Base-by-base conservation (phyloP, 305 asterid species). In the Solanum chacoense region DNA sequence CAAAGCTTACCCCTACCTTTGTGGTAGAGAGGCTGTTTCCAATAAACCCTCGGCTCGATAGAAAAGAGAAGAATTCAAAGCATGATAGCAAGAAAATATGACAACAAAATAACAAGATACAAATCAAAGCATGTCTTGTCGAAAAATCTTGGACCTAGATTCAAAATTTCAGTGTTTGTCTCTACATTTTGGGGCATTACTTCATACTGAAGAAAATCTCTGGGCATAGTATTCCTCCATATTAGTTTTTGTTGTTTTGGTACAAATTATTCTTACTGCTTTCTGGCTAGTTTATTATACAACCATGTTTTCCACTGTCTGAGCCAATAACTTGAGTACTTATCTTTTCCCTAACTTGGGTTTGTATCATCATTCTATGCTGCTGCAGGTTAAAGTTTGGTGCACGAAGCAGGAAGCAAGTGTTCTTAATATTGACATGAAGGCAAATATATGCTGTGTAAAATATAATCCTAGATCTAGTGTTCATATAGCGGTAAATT, bases 371-470 rank as follows among this genome's bases (percentile, higher is more conserved):
- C 85, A 20, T 87, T 67, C 63, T 42, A 31, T 88, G 89, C 67
- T 87, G 73, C 87, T 91, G 88, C 94, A 94, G 96, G 96, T 95
- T 86, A 94, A 95, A 90, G 90, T 94, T 85, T 95, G 96, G 97
- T 92, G 95, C 91, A 95, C 94, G 50, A 94, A 94, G 79, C 96
- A 94, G 89, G 98, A 95, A 89, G 91, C 94, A 16, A 95, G 98
- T 63, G 96, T 91, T 83, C 92, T 93, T 87, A 93, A 91, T 90
- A 95, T 95, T 85, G 95, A 94, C 88, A 95, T 92, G 96, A 94
- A 94, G 93, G 97, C 97, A 87, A 94, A 95, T 91, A 94, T 95
- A 91, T 95, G 97, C 89, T 94, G 95, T 65, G 98, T 95, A 40
- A 95, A 94, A 89, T 94, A 93, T 90, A 95, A 94, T 92, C 98